phyloP scores from a whole-genome alignment of 108 stramenopile species.

The Conticribra guillardii region DNA sequence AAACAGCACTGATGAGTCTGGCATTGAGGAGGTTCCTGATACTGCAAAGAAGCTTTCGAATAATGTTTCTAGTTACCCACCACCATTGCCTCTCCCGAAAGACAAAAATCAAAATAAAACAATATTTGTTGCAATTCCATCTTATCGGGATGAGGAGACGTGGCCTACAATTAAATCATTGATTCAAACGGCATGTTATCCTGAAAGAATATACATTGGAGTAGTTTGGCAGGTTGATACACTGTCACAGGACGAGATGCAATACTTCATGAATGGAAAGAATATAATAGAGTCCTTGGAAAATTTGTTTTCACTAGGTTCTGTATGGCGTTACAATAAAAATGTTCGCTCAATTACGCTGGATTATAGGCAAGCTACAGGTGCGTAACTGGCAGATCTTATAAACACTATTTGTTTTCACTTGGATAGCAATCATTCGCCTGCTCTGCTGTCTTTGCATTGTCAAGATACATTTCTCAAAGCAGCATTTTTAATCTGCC shows the following conservation, averaged over 20 bases:
- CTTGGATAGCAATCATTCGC: too few relatives aligned
- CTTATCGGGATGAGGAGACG: conserved; percentile 85
- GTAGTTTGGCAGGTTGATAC: conserved; percentile 73
- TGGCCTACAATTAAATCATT: conserved; percentile 72
- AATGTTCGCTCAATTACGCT: conserved; percentile 54
- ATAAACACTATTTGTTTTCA: neutral
- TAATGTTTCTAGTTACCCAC: conserved; percentile 19
- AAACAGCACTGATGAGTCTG: neutral
- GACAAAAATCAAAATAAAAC: conserved; percentile 12
- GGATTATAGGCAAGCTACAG: conserved; percentile 57
- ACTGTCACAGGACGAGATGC: conserved; percentile 23
- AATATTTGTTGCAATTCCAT: conserved; percentile 88
- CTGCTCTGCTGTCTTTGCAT: neutral
- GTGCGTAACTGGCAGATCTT: conserved; percentile 11
- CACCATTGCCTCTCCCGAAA: conserved; percentile 10
- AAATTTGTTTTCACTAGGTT: neutral
- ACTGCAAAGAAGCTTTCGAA: neutral
- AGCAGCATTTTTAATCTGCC: too few relatives aligned
- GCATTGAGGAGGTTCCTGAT: neutral
- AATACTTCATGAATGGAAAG: conserved; percentile 8
- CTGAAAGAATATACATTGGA: conserved; percentile 70
- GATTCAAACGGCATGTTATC: conserved; percentile 59
- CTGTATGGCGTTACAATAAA: conserved; percentile 14
- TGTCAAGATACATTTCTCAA: neutral
- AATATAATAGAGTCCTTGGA: neutral